Conservation (phyloP, 1,284 basidiomycete genomes). For the Anthracocystis walkeri region DNA sequence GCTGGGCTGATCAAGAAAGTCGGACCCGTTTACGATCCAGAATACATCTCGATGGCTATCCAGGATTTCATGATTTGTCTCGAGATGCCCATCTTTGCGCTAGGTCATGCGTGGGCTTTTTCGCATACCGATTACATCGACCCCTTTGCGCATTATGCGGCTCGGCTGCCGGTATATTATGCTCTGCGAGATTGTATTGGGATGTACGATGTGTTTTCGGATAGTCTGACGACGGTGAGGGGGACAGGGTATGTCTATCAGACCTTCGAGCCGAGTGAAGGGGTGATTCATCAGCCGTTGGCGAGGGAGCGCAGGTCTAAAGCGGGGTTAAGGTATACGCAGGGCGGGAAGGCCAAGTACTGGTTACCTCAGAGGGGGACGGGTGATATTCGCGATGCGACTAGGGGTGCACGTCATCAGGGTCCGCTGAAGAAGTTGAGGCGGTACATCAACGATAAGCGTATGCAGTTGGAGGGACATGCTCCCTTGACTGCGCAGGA, state of each 20-base stretch:
- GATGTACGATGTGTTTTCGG: slow-evolving; percentile 85
- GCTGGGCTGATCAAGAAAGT: slow-evolving; percentile 78
- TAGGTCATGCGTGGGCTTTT: slow-evolving; percentile 91
- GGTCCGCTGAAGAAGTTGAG: slow-evolving; percentile 71
- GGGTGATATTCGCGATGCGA: slow-evolving; percentile 37
- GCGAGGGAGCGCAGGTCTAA: slow-evolving; percentile 55
- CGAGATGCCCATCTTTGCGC: slow-evolving; percentile 97
- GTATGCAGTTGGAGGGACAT: slow-evolving; percentile 76
- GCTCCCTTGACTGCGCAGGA: slow-evolving; percentile 81
- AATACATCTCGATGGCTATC: slow-evolving; percentile 70
- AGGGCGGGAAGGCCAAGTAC: slow-evolving; percentile 79
- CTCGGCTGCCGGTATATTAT: slow-evolving; percentile 70
- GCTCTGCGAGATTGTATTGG: slow-evolving; percentile 83
- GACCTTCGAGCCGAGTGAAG: slow-evolving; percentile 93
- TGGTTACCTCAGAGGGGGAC: slow-evolving; percentile 64
- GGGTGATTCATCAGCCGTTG: slow-evolving; percentile 78
- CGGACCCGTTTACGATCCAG: slow-evolving; percentile 83
- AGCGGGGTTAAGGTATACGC: slow-evolving; percentile 84
- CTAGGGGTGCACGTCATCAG: slow-evolving; percentile 52
- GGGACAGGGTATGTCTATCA: slow-evolving; percentile 94
- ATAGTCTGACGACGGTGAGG: slow-evolving; percentile 83
- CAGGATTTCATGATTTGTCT: slow-evolving; percentile 78
- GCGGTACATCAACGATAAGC: slow-evolving; percentile 72
- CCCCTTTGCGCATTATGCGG: slow-evolving; percentile 50
- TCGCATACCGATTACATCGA: slow-evolving; percentile 65